phyloP scores from a whole-genome alignment of 306 rosid species.

The Mimosa pudica region DNA sequence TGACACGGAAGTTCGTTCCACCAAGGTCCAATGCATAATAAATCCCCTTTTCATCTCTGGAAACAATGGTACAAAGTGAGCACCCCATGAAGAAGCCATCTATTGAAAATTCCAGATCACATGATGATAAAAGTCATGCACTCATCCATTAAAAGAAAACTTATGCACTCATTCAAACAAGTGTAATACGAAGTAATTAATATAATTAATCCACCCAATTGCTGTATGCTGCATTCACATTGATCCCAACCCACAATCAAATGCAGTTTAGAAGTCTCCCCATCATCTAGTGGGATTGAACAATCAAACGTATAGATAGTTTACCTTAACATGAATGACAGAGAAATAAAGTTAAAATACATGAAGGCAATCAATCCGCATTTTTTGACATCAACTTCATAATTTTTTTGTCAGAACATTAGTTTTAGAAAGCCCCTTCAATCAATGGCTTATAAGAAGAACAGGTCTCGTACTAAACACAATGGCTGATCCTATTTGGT shows the following conservation, averaged over 20 bases:
- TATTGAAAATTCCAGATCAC: constrained; percentile 5
- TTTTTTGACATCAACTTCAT: background rate
- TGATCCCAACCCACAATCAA: background rate
- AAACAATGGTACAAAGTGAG: constrained; percentile 29
- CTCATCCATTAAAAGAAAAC: background rate
- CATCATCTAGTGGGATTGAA: too few species aligned
- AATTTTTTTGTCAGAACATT: background rate
- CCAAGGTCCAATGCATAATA: constrained; percentile 97
- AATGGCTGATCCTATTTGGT: background rate
- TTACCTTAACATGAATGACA: too few species aligned
- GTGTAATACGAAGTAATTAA: background rate
- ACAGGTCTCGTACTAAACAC: too few species aligned
- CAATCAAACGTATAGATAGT: too few species aligned
- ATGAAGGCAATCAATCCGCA: background rate
- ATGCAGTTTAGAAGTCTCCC: too few species aligned
- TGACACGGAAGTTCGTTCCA: constrained; percentile 90
- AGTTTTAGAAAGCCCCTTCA: background rate
- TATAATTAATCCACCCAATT: background rate
- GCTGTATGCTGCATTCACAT: background rate
- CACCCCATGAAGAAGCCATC: background rate
- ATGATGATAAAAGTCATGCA: background rate
- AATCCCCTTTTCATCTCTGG: constrained; percentile 86
- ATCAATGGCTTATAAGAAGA: too few species aligned
- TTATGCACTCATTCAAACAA: background rate
- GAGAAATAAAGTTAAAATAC: too few species aligned